Conservation (phyloP, 768 basidiomycete species). For the Mycena filopes region DNA sequence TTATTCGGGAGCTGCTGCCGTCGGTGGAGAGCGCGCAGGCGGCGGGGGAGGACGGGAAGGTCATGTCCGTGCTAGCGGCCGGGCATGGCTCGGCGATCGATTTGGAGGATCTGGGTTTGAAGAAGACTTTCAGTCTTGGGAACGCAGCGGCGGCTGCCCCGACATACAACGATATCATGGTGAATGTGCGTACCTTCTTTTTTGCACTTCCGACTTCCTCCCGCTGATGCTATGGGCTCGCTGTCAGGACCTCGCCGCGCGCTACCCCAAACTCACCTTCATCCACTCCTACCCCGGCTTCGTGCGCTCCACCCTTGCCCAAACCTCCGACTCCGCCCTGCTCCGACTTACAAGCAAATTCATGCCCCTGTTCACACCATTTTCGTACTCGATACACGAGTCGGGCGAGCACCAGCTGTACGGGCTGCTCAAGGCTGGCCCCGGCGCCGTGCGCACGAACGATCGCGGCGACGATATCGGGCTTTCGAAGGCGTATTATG, state of each 20-base stretch:
- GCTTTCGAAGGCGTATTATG: conserved; percentile 14
- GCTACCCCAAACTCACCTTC: conserved; percentile 46
- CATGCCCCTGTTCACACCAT: conserved; percentile 17
- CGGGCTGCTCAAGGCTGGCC: conserved; percentile 19
- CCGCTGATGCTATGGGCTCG: no score
- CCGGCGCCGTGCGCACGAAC: conserved; percentile 22
- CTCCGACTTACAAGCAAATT: not conserved
- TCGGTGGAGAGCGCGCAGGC: conserved; percentile 55
- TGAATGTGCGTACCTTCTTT: conserved; percentile 49
- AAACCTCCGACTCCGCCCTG: conserved; percentile 7
- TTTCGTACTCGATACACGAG: conserved; percentile 14
- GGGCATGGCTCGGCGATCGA: conserved; percentile 49
- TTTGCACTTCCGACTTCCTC: no score
- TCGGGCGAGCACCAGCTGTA: conserved; percentile 31
- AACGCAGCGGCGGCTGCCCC: conserved; percentile 47
- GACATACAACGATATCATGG: conserved; percentile 66
- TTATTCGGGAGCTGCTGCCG: conserved; percentile 58
- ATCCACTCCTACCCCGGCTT: conserved; percentile 46
- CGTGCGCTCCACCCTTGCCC: conserved; percentile 13
- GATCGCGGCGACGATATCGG: conserved; percentile 24
- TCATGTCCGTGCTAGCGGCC: conserved; percentile 55
- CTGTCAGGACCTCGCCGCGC: conserved; percentile 48
- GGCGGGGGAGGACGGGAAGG: conserved; percentile 60
- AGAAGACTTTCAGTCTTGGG: conserved; percentile 52
- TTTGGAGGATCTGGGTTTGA: conserved; percentile 61